Evolutionary conservation across 345 rosid species (phyloP), one percentile per base, ranked within the genome.

Genomic region (Draba incana): DNA sequence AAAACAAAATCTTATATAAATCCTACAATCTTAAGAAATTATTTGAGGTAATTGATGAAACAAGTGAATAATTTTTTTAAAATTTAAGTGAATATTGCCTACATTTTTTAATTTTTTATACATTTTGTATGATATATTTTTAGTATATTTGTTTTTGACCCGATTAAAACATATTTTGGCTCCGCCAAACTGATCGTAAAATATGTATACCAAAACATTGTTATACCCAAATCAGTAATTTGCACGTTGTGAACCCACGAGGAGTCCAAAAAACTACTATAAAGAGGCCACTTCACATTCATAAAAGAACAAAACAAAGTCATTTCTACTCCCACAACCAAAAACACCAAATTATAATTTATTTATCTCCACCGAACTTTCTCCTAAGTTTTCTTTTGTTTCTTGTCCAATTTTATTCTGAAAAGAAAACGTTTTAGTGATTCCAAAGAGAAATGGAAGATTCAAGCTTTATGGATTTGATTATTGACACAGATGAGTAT

Each of bases 401-500:
- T 59, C 74, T 60, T 13, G 23, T 70, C 16, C 16, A 31, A 0
- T 42, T 11, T 5, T 20, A 20, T 30, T 37, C 12, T 55, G 0
- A 31, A 31, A 31, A 31, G 51, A 44, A n/a, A 68, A 35, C 35
- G 31, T 28, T 28, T 28, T 31, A 31, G 35, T 31, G 35, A 31
- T 31, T 31, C 35, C 6, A 31, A 6, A 33, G 45, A 44, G 14
- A 68, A 35, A 75, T 75, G 79, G 79, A 75, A 24, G 70, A 75
- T 48, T 56, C 79, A 50, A 56, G 49, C 49, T 62, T 75, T 4
- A 63, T 57, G 70, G 70, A 69, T 63, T 47, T 75, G 60, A 63
- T 75, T 66, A 54, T 74, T 31, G 66, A 75, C 54, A 31, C 78
- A 4, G 55, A 75, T 14, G 78, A 75, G 63, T 75, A 56, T 63